Conservation (phyloP, 176 grass and related monocot genomes). For the Phoenix roebelenii region DNA sequence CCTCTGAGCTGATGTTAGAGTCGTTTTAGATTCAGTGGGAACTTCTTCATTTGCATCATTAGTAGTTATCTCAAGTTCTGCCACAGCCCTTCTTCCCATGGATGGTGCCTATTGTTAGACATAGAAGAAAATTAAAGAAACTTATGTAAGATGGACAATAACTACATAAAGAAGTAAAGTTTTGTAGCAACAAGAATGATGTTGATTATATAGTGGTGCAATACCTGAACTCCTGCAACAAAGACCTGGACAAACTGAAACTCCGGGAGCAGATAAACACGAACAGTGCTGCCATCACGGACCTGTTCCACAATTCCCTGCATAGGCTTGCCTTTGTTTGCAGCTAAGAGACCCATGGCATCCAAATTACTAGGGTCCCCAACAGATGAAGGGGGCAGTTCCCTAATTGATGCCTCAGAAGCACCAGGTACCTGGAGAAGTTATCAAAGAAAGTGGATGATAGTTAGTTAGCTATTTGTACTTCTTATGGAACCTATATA, state of each 20-base stretch:
- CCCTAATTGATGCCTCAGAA: constrained; percentile 25
- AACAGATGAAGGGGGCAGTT: constrained; percentile 70
- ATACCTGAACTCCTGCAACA: constrained; percentile 88
- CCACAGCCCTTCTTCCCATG: constrained; percentile 67
- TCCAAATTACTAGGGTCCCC: constrained; percentile 88
- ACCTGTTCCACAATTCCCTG: constrained; percentile 91
- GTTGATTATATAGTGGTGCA: not conserved
- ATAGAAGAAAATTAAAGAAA: too few species aligned
- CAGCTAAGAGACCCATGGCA: constrained; percentile 65
- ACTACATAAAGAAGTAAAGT: too few species aligned
- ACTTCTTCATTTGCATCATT: constrained; percentile 50
- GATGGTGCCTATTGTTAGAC: constrained; percentile 55
- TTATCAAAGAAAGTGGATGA: too few species aligned
- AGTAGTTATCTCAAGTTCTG: constrained; percentile 29
- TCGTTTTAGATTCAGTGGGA: constrained; percentile 35
- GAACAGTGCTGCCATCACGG: constrained; percentile 80
- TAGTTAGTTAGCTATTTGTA: too few species aligned
- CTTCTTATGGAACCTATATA: too few species aligned
- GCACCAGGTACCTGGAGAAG: constrained; percentile 52
- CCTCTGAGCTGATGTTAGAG: constrained; percentile 81
- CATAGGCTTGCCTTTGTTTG: constrained; percentile 82
- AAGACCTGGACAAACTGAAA: constrained; percentile 97
- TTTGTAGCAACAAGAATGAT: not conserved
- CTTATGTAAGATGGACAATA: not conserved
- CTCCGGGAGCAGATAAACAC: constrained; percentile 80